Conservation (phyloP, 306 rosid species). For the Quercus parvula region DNA sequence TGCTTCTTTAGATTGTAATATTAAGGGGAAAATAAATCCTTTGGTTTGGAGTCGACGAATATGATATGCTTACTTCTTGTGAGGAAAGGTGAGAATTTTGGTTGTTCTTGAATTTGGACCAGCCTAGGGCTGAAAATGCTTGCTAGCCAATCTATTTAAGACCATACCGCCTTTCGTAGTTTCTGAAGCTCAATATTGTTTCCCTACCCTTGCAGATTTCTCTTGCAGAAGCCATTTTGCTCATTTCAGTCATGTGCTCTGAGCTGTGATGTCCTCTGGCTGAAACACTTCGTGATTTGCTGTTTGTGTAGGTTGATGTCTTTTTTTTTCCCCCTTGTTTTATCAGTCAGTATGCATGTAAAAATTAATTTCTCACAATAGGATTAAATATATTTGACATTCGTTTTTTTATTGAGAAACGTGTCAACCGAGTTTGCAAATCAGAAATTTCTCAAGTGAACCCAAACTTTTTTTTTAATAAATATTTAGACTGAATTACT, state of each 20-base stretch:
- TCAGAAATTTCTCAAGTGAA: not conserved
- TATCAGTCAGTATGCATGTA: slow-evolving; percentile 3
- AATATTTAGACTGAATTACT: too few species aligned
- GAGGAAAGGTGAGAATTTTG: slow-evolving; percentile 36
- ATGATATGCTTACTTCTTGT: slow-evolving; percentile 5
- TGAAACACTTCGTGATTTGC: slow-evolving; percentile 54
- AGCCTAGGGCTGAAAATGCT: slow-evolving; percentile 40
- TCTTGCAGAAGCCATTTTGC: slow-evolving; percentile 64
- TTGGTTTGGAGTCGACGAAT: not conserved
- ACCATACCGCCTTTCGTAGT: slow-evolving; percentile 32
- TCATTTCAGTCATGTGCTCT: slow-evolving; percentile 51
- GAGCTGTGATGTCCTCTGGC: slow-evolving; percentile 57
- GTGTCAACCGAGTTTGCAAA: slow-evolving; percentile 5
- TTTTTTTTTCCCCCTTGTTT: slow-evolving; percentile 18
- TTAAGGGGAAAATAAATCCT: not conserved
- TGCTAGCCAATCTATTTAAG: slow-evolving; percentile 36
- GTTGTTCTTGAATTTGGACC: slow-evolving; percentile 26
- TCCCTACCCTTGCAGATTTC: slow-evolving; percentile 72
- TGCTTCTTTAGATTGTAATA: not conserved
- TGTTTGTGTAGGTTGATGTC: slow-evolving; percentile 46
- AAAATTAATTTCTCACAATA: not conserved
- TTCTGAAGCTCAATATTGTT: slow-evolving; percentile 57
- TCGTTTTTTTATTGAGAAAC: not conserved
- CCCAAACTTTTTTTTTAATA: not conserved
- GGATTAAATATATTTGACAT: not conserved